Percentiles rank a stretch among this genome's conserved stretches.
Conservation (phyloP, 192 early-diverging fungal genomes). For the Backusella tuberculispora region DNA sequence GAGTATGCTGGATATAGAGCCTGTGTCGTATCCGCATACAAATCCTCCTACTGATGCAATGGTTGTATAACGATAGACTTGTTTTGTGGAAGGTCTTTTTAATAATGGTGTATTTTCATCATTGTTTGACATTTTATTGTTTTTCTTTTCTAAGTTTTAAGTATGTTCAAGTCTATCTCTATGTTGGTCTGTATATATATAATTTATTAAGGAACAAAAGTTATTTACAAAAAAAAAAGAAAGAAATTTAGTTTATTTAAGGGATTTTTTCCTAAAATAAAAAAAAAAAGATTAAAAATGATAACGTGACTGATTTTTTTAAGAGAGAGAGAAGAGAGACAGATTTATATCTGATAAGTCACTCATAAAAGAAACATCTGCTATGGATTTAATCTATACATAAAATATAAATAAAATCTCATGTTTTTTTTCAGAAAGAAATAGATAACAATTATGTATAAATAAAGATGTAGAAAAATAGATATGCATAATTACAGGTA, state of each 20-base stretch:
- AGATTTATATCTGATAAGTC: not conserved
- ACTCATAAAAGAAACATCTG: not conserved
- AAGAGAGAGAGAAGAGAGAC: not conserved
- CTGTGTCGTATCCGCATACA: slow-evolving; percentile 31
- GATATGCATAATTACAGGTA: not conserved
- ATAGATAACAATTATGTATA: no score
- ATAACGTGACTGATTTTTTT: slow-evolving; percentile 13
- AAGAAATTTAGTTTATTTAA: slow-evolving; percentile 1
- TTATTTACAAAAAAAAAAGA: not conserved
- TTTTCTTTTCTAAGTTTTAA: not conserved
- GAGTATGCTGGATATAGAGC: slow-evolving; percentile 35
- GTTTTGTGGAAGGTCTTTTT: not conserved
- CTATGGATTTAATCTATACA: not conserved
- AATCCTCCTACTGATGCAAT: slow-evolving; percentile 29
- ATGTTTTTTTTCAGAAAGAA: not conserved
- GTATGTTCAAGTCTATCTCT: not conserved
- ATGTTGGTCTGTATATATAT: not conserved
- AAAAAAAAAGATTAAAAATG: not conserved
- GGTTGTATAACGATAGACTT: slow-evolving; percentile 16
- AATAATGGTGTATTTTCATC: not conserved
- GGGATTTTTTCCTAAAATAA: slow-evolving; percentile 1
- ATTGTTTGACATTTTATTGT: not conserved
- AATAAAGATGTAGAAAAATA: not conserved
- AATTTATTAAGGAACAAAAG: not conserved
- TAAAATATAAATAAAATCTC: not conserved